Percentiles rank a stretch among this genome's conserved stretches.
Evolutionary conservation across 805 yeast genomes (phyloP).

Genomic region (Candida verbasci): DNA sequence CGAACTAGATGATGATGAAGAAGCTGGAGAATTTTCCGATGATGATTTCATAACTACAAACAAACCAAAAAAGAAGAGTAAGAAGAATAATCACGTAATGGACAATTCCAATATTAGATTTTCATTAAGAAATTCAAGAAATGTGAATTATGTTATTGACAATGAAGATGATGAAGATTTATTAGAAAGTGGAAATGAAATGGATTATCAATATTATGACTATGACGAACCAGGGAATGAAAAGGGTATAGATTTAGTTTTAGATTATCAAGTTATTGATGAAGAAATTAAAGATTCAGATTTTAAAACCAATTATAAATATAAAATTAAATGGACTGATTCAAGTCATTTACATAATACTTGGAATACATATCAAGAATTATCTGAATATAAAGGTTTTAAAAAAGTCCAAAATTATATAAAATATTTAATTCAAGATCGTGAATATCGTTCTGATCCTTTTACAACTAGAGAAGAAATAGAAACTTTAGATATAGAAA

Average conservation of each 20-base stretch:
- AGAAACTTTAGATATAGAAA: conserved; percentile 89
- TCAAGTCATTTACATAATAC: conserved; percentile 91
- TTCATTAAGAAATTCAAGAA: conserved; percentile 63
- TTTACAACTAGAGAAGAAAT: conserved; percentile 84
- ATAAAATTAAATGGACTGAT: conserved; percentile 79
- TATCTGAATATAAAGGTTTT: conserved; percentile 61
- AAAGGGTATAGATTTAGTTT: conserved; percentile 32
- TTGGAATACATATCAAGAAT: conserved; percentile 70
- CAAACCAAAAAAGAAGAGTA: conserved; percentile 22
- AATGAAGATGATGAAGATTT: conserved; percentile 54
- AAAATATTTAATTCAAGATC: conserved; percentile 66
- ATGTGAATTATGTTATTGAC: conserved; percentile 76
- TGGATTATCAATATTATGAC: conserved; percentile 30
- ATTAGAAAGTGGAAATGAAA: conserved; percentile 40
- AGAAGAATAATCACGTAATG: conserved; percentile 8
- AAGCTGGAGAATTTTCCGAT: conserved; percentile 11
- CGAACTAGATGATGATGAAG: conserved; percentile 5
- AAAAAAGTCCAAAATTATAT: conserved; percentile 89
- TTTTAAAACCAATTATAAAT: conserved; percentile 56
- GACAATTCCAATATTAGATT: conserved; percentile 55
- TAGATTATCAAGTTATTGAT: conserved; percentile 36
- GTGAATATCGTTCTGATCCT: conserved; percentile 74
- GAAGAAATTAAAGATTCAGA: conserved; percentile 40
- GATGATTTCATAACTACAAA: conserved; percentile 19
- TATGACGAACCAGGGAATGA: conserved; percentile 32